phyloP scores from a whole-genome alignment of 495 filamentous ascomycete species.

The Ascobolus immersus region DNA sequence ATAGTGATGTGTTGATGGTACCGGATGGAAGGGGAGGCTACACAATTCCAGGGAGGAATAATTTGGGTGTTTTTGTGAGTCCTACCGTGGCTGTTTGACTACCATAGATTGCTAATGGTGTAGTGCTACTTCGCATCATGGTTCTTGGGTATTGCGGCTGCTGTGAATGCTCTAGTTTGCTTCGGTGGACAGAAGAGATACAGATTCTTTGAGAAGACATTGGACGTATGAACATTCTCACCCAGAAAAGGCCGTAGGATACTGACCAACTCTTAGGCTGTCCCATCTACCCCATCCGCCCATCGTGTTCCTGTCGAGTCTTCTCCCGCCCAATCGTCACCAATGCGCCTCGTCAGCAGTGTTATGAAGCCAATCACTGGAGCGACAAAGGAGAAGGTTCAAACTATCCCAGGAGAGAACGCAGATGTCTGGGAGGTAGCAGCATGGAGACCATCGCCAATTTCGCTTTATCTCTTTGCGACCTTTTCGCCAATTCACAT shows the following conservation, averaged over 20 bases:
- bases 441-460: constrained; percentile 75
- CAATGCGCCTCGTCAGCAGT: constrained; percentile 46
- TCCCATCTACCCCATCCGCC: constrained; percentile 59
- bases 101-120: too few species aligned
- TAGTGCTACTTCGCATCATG: too few species aligned
- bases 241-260: neutral
- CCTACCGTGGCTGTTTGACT: too few species aligned
- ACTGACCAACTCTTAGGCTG: constrained; percentile 6
- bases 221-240: constrained; percentile 8
- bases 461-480: constrained; percentile 61
- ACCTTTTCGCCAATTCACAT: constrained; percentile 83
- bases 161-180: constrained; percentile 55
- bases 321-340: constrained; percentile 51
- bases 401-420: constrained; percentile 59
- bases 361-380: constrained; percentile 29
- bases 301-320: constrained; percentile 78
- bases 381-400: constrained; percentile 35
- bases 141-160: constrained; percentile 25
- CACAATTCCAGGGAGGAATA: too few species aligned
- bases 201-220: constrained; percentile 49
- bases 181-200: constrained; percentile 65
- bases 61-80: too few species aligned
- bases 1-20: too few species aligned
- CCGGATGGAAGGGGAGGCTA: too few species aligned
- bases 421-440: constrained; percentile 87